phyloP scores from a whole-genome alignment of 2,329 filamentous ascomycete genomes.

The Davidsoniella australis region DNA sequence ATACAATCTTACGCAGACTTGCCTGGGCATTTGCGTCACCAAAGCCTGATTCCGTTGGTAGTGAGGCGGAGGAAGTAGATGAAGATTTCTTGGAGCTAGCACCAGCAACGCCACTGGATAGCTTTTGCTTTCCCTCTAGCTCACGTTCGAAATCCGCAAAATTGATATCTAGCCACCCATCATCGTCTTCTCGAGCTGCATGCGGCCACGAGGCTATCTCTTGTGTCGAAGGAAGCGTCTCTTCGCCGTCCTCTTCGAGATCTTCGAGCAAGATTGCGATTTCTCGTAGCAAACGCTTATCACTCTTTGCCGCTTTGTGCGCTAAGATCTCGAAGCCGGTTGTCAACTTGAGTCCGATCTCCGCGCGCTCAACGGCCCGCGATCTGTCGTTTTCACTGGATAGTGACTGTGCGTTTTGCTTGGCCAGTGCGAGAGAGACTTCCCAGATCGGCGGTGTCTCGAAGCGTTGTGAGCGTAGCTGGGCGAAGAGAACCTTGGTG shows the following conservation, averaged over 20 bases:
- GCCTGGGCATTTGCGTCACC: conserved; percentile 52
- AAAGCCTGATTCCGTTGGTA: conserved; percentile 28
- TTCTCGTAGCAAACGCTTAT: conserved; percentile 54
- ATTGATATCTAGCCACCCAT: conserved; percentile 83
- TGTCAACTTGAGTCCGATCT: conserved; percentile 75
- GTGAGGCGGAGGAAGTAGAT: not conserved
- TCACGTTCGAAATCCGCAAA: conserved; percentile 79
- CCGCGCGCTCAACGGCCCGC: conserved; percentile 25
- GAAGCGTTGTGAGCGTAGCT: conserved; percentile 76
- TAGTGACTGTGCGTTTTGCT: not conserved
- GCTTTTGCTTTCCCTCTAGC: conserved; percentile 33
- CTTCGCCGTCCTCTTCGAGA: conserved; percentile 51
- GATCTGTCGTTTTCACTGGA: not conserved
- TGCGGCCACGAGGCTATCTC: conserved; percentile 58
- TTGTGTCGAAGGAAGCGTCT: conserved; percentile 46
- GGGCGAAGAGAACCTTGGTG: conserved; percentile 78
- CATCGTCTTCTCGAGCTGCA: conserved; percentile 52
- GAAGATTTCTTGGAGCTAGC: not conserved
- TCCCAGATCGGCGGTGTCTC: conserved; percentile 40
- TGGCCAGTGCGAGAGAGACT: conserved; percentile 12
- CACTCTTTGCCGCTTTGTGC: conserved; percentile 46
- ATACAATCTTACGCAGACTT: conserved; percentile 78
- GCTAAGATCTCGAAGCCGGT: conserved; percentile 85
- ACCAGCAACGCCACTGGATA: conserved; percentile 19
- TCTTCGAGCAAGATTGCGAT: conserved; percentile 63